A percentile compares a stretch with the other conserved stretches of the same genome.
phyloP scores from a whole-genome alignment of 2,329 filamentous ascomycete genomes.

The Fusarium sp. region DNA sequence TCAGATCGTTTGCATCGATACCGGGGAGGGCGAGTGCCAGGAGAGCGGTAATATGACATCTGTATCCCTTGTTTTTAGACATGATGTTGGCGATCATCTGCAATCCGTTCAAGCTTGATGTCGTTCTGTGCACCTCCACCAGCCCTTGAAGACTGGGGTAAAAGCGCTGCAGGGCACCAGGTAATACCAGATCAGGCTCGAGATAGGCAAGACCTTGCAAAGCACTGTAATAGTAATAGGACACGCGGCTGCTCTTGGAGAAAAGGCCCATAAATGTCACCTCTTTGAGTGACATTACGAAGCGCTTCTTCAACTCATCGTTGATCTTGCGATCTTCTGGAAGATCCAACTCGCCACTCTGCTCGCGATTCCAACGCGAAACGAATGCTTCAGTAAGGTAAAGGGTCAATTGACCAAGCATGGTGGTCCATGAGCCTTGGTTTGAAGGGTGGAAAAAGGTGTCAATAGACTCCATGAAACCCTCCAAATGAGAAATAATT shows the following conservation, averaged over 20 bases:
- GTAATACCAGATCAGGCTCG: slow-evolving; percentile 90
- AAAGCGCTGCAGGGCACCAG: slow-evolving; percentile 93
- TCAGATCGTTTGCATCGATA: slow-evolving; percentile 96
- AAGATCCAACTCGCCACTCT: slow-evolving; percentile 89
- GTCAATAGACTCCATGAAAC: slow-evolving; percentile 92
- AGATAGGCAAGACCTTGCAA: slow-evolving; percentile 90
- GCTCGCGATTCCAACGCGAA: slow-evolving; percentile 96
- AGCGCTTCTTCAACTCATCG: slow-evolving; percentile 84
- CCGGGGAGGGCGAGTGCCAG: slow-evolving; percentile 93
- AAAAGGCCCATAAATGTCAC: slow-evolving; percentile 99
- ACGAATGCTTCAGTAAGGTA: slow-evolving; percentile 97
- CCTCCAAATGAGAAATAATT: slow-evolving; percentile 86
- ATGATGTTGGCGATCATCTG: slow-evolving; percentile 94
- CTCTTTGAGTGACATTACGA: slow-evolving; percentile 88
- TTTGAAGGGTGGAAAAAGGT: slow-evolving; percentile 99
- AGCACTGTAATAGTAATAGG: slow-evolving; percentile 91
- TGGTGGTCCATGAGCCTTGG: slow-evolving; percentile 89
- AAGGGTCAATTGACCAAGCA: slow-evolving; percentile 89
- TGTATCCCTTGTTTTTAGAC: slow-evolving; percentile 92
- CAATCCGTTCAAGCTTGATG: slow-evolving; percentile 89
- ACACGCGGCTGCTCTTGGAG: slow-evolving; percentile 91
- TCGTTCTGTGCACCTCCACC: slow-evolving; percentile 96
- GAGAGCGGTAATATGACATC: slow-evolving; percentile 94
- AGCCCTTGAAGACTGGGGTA: slow-evolving; percentile 97
- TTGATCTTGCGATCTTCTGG: slow-evolving; percentile 84